phyloP scores from a whole-genome alignment of 1,139 yeast genomes.

The Suhomyces choctaworum region DNA sequence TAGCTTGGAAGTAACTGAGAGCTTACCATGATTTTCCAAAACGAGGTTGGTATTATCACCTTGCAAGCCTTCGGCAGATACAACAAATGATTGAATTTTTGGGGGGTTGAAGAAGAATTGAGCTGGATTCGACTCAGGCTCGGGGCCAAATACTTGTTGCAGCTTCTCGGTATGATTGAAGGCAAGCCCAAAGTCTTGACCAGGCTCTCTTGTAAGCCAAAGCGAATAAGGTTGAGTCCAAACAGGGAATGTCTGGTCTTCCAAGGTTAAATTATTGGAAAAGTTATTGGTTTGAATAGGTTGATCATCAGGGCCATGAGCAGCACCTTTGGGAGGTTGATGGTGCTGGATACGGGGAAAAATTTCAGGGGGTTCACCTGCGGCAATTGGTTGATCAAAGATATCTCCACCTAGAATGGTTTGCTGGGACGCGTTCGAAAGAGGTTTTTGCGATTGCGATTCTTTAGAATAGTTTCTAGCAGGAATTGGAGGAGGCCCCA shows the following conservation, averaged over 20 bases:
- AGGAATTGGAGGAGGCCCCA: constrained; percentile 4
- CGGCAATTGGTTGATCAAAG: constrained; percentile 26
- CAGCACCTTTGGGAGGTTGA: constrained; percentile 37
- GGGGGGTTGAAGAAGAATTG: constrained; percentile 51
- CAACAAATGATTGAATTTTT: constrained; percentile 43
- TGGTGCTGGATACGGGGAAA: constrained; percentile 26
- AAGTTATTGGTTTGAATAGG: constrained; percentile 51
- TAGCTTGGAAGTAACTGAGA: constrained; percentile 35
- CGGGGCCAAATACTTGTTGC: constrained; percentile 49
- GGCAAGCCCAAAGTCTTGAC: constrained; percentile 42
- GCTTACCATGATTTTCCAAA: constrained; percentile 33
- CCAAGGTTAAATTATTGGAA: constrained; percentile 44
- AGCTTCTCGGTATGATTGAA: constrained; percentile 45
- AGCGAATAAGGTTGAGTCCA: constrained; percentile 52
- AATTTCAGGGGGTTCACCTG: constrained; percentile 29
- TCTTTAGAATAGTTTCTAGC: constrained; percentile 1
- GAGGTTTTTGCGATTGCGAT: neutral
- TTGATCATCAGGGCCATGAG: constrained; percentile 18
- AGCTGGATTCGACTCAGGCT: constrained; percentile 36
- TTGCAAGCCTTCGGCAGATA: constrained; percentile 34
- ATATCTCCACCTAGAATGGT: constrained; percentile 12
- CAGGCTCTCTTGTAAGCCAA: constrained; percentile 44
- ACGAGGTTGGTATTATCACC: constrained; percentile 22
- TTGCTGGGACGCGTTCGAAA: neutral
- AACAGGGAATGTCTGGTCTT: constrained; percentile 47